phyloP scores from a whole-genome alignment of 768 basidiomycete genomes.

The Asterophora lycoperdoides region DNA sequence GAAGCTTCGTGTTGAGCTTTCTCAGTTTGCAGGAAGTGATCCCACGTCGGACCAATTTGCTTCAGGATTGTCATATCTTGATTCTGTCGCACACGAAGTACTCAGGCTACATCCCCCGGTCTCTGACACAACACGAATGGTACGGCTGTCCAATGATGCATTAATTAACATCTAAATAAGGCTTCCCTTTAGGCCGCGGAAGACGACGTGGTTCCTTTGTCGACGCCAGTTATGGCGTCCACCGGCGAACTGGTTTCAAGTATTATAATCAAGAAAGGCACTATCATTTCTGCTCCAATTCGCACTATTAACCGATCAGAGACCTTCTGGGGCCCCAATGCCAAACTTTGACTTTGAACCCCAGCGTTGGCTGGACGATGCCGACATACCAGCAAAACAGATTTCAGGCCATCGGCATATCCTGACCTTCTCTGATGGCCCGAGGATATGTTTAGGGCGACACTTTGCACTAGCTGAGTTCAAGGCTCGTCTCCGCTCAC shows the following conservation, averaged over 20 bases:
- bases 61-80: constrained; percentile 49
- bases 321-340: constrained; percentile 57
- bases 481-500: constrained; percentile 26
- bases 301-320: constrained; percentile 45
- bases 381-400: constrained; percentile 30
- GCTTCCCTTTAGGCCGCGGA: constrained; percentile 31
- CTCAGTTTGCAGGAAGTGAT: constrained; percentile 36
- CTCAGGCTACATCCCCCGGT: constrained; percentile 43
- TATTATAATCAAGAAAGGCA: constrained; percentile 46
- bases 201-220: constrained; percentile 61
- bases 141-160: constrained; percentile 18
- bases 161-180: too few species aligned
- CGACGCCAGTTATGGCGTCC: constrained; percentile 39
- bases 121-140: constrained; percentile 32
- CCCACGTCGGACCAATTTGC: constrained; percentile 53
- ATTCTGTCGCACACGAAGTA: constrained; percentile 44
- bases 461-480: constrained; percentile 44
- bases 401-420: constrained; percentile 48
- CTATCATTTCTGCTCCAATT: constrained; percentile 39
- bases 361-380: constrained; percentile 53
- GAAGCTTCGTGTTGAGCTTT: constrained; percentile 47
- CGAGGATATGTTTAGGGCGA: constrained; percentile 46
- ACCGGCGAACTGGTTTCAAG: constrained; percentile 36
- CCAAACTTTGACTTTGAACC: constrained; percentile 58
- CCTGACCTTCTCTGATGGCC: constrained; percentile 49